A percentile compares a stretch with the other conserved stretches of the same genome.
Conservation (phyloP, 345 rosid genomes). For the Hibiscus trionum region DNA sequence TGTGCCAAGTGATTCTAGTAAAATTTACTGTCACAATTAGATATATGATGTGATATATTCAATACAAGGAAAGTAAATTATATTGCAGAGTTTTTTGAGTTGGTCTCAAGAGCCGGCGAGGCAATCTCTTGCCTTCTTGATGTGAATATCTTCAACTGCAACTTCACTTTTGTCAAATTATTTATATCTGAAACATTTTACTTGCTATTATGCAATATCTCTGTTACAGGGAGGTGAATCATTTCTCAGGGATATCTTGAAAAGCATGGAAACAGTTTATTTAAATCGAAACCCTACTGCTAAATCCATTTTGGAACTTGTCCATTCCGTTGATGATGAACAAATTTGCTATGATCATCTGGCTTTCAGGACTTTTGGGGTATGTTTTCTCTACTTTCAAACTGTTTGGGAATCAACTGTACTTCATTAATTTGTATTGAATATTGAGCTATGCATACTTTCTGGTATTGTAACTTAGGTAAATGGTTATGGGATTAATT, state of each 20-base stretch:
- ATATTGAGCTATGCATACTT: neutral
- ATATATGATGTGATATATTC: neutral
- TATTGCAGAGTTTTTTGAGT: neutral
- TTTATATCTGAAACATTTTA: neutral
- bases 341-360: slow-evolving; percentile 79
- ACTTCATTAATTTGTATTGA: neutral
- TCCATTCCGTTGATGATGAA: slow-evolving; percentile 39
- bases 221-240: slow-evolving; percentile 42
- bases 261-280: slow-evolving; percentile 62
- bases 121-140: neutral
- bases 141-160: neutral
- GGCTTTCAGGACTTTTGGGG: slow-evolving; percentile 95
- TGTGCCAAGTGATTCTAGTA: neutral
- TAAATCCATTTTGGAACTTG: slow-evolving; percentile 68
- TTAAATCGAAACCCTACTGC: slow-evolving; percentile 75
- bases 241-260: slow-evolving; percentile 65
- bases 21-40: neutral
- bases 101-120: neutral
- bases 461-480: slow-evolving; percentile 30
- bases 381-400: slow-evolving; percentile 16
- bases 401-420: neutral
- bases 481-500: slow-evolving; percentile 70
- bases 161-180: neutral
- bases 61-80: neutral
- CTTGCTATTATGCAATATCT: neutral